These are phyloP conservation scores for Salix udensis DNA, from an alignment of 345 rosid genomes.

Conservation along the genomic window DNA sequence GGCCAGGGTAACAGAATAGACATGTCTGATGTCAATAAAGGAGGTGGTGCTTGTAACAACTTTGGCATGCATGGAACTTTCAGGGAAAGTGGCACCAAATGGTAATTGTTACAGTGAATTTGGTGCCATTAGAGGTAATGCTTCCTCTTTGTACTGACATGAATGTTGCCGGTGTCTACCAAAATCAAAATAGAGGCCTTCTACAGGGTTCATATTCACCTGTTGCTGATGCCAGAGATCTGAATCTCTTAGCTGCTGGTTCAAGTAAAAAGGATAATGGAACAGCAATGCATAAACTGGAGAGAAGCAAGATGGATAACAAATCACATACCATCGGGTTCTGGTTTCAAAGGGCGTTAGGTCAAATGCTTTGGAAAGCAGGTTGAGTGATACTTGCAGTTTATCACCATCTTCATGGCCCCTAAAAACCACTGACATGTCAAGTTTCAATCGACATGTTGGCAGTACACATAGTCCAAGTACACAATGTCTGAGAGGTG, in stretches of 20 bases:
- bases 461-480: neutral
- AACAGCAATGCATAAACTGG: neutral
- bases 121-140: constrained; percentile 4
- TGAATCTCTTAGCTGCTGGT: constrained; percentile 9
- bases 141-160: neutral
- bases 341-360: neutral
- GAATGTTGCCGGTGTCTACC: neutral
- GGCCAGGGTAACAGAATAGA: neutral
- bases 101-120: neutral
- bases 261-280: constrained; percentile 2
- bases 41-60: constrained; percentile 2
- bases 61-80: neutral
- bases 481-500: neutral
- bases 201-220: constrained; percentile 2
- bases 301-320: constrained; percentile 1
- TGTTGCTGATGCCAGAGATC: neutral
- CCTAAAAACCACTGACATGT: neutral
- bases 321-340: neutral
- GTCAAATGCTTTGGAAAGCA: constrained; percentile 7
- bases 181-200: neutral
- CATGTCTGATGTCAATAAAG: neutral
- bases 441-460: constrained; percentile 9
- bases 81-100: constrained; percentile 2
- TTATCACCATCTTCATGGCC: constrained; percentile 9
- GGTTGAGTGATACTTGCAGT: neutral